A percentile compares a stretch with the other conserved stretches of the same genome.
Evolutionary conservation across 1,139 yeast species (phyloP).

Genomic region (Yamadazyma sp.): DNA sequence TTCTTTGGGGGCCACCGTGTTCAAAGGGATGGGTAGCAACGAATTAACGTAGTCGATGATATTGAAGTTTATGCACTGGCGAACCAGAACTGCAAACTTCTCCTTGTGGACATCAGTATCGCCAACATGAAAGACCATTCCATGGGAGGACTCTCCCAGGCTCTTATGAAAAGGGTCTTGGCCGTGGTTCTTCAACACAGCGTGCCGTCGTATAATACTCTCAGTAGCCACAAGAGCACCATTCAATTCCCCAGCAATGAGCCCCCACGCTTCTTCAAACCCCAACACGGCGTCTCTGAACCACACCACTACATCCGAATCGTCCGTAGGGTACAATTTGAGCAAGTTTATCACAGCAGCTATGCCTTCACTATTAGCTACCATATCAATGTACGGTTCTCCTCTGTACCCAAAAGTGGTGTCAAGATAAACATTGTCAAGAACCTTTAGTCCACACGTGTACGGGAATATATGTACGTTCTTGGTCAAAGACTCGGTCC

Average conservation of each 20-base stretch:
- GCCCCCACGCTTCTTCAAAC: slow-evolving; percentile 57
- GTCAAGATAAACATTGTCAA: slow-evolving; percentile 56
- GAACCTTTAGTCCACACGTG: slow-evolving; percentile 27
- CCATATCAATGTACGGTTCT: slow-evolving; percentile 48
- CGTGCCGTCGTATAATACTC: not conserved
- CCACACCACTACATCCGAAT: slow-evolving; percentile 37
- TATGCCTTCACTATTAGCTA: slow-evolving; percentile 45
- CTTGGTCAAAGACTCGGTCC: slow-evolving; percentile 38
- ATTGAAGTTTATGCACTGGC: slow-evolving; percentile 44
- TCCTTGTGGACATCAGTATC: slow-evolving; percentile 2
- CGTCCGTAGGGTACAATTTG: slow-evolving; percentile 42
- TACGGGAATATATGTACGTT: slow-evolving; percentile 48
- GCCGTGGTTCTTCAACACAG: not conserved
- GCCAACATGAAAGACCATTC: slow-evolving; percentile 5
- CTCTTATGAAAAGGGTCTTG: too few relatives aligned
- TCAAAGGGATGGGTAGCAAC: slow-evolving; percentile 26
- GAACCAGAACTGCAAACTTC: slow-evolving; percentile 24
- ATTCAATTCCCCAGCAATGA: slow-evolving; percentile 30
- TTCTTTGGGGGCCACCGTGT: slow-evolving; percentile 17
- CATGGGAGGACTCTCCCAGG: not conserved
- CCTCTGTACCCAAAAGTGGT: slow-evolving; percentile 55
- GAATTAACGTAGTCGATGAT: slow-evolving; percentile 33
- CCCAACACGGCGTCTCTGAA: slow-evolving; percentile 49
- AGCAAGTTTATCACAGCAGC: slow-evolving; percentile 32
- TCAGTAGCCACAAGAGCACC: slow-evolving; percentile 25